Conservation (phyloP, 805 yeast genomes). For the Millerozyma miso region DNA sequence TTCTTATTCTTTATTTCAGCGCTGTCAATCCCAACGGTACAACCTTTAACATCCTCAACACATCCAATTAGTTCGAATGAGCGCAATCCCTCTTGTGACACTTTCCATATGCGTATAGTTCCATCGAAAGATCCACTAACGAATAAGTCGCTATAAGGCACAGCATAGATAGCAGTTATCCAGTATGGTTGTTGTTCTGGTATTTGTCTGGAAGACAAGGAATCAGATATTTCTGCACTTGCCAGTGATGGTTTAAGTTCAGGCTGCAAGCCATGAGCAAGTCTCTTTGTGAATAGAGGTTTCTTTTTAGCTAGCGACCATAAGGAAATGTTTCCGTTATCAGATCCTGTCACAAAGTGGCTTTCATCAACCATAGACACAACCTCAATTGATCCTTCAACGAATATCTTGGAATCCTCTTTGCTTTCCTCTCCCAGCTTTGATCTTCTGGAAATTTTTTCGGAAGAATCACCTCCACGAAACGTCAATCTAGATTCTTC, state of each 20-base stretch:
- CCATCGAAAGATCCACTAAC: conserved; percentile 91
- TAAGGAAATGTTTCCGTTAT: conserved; percentile 83
- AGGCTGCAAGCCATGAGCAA: conserved; percentile 73
- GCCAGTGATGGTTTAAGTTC: conserved; percentile 35
- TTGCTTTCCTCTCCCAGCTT: conserved; percentile 20
- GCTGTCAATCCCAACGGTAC: conserved; percentile 59
- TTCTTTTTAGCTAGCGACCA: conserved; percentile 93
- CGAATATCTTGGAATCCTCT: conserved; percentile 33
- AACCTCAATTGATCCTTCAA: conserved; percentile 88
- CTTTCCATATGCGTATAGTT: conserved; percentile 68
- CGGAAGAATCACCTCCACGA: conserved; percentile 75
- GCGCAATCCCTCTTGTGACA: conserved; percentile 56
- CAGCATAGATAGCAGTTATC: conserved; percentile 76
- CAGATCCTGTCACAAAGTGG: conserved; percentile 91
- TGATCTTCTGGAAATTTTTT: conserved; percentile 35
- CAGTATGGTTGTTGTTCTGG: conserved; percentile 77
- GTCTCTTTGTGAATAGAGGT: conserved; percentile 64
- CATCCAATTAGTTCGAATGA: conserved; percentile 54
- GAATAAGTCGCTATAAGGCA: conserved; percentile 82
- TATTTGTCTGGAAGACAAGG: conserved; percentile 42
- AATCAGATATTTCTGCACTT: conserved; percentile 54
- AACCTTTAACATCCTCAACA: conserved; percentile 60
- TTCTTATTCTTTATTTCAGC: conserved; percentile 52
- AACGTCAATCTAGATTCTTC: conserved; percentile 93
- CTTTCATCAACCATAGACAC: conserved; percentile 90